Evolutionary conservation across 306 rosid genomes (phyloP), one percentile per base, ranked within the genome.

Genomic region (Quercus aquifolioides): DNA sequence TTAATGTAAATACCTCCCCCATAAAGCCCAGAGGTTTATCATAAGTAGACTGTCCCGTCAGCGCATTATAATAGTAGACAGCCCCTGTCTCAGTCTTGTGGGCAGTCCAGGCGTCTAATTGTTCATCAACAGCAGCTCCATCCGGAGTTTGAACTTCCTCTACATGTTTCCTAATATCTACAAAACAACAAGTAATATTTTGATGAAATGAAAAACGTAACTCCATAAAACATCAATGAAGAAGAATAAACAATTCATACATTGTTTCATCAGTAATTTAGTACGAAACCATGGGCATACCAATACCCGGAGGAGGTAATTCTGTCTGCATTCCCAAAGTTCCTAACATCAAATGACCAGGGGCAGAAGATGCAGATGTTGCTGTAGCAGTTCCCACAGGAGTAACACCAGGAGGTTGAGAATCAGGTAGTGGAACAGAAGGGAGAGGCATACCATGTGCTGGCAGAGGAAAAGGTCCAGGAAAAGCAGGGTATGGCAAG

Each of bases 331-430:
- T 85, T 80, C 77, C 90, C 77, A 84, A 69, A 80, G 88, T 77
- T 57, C 83, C 89, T 59, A 87, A 77, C n/a, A 21, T 78, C 55
- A 82, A 88, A 85, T 75, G 86, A 74, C 54, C 43, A 52, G 86
- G 69, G 80, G 80, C 79, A 75, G 88, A 77, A 76, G 88, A 28
- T 12, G 62, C 64, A 26, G 85, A 59, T 78, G 55, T 74, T 25
- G 82, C 52, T 13, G 74, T 68, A 25, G 81, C 71, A 82, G 83
- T 71, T 74, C 81, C 89, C 76, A 91, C 84, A 71, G 97, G 92
- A 31, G 92, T 90, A 84, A 92, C 93, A 82, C 99, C 99, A 35
- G 97, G 99, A 69, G 97, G 98, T 74, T 91, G 96, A 84, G 98
- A 91, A 89, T 93, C 99, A 21, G 92, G 94, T 76, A 87, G 57